Evolutionary conservation across 345 rosid species (phyloP).

Genomic region (Kernera saxatilis): DNA sequence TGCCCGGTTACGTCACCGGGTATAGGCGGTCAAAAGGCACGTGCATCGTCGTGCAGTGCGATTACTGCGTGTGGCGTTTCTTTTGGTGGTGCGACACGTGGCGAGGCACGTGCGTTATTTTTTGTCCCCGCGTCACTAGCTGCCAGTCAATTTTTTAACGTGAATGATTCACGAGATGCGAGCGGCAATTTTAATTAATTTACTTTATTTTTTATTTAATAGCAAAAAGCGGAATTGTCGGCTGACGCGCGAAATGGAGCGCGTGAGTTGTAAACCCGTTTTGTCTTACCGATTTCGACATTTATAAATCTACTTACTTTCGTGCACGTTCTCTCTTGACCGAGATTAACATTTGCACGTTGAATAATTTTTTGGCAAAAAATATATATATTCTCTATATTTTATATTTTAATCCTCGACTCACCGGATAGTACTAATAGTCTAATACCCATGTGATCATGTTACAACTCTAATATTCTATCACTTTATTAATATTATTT

Average conservation of each 20-base stretch:
- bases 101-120: background rate
- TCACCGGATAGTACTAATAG: background rate
- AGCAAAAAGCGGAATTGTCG: background rate
- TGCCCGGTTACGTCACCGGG: slow-evolving; percentile 17
- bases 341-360: slow-evolving; percentile 13
- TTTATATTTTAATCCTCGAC: background rate
- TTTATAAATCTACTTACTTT: background rate
- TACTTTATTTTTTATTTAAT: background rate
- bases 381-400: background rate
- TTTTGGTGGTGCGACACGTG: slow-evolving; percentile 21
- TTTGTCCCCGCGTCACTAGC: slow-evolving; percentile 13
- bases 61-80: slow-evolving; percentile 2
- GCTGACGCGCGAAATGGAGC: background rate
- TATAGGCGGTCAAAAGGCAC: slow-evolving; percentile 36
- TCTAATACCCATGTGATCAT: slow-evolving; percentile 15
- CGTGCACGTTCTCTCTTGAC: slow-evolving; percentile 29
- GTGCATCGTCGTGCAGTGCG: slow-evolving; percentile 22
- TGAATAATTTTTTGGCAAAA: background rate
- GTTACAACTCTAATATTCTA: background rate
- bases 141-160: slow-evolving; percentile 9
- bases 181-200: slow-evolving; percentile 6
- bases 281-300: background rate
- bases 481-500: background rate
- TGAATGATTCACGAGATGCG: slow-evolving; percentile 25
- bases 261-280: background rate